Base-by-base conservation (phyloP, 345 rosid genomes). In the Tarenaya hassleriana region DNA sequence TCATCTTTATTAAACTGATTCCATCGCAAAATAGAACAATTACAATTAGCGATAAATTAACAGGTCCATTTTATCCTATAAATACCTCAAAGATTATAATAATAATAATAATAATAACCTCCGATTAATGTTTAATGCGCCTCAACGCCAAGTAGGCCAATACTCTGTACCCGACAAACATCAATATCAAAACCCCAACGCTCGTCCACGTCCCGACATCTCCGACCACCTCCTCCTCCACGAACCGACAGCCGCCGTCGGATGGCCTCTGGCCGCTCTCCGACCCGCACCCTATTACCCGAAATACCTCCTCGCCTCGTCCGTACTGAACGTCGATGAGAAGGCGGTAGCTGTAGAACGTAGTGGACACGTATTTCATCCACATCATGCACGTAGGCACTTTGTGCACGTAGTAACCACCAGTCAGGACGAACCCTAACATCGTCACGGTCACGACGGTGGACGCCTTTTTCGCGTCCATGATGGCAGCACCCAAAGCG, bases 401-500 rank as follows among this genome's bases (percentile, higher is more conserved):
- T 38, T 84, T 84, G 54, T 79, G 95, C 34, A 91, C 94, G 16
- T 91, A 91, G 60, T 55, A 91, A 10, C 98, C 98, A 11, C 96
- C 95, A 0, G 95, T 82, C 34, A 91, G 63, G 1, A 86, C 85
- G 45, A 91, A 87, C 13, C 89, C 98, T 17, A 91, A 75, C 96
- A 82, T 86, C 8, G 92, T 80, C 33, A 87, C 87, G 0, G 95
- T 86, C 1, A 70, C 98, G 24, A 91, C 50, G 1, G 95, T 86
- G 4, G 98, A 84, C 1, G 98, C 98, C 20, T 82, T 86, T 57
- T 91, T 87, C 7, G 95, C 89, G 14, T 91, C 96, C 96, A 86
- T 91, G 51, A 91, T 80, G 0, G 77, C 80, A 1, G 96, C 96
- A 0, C 98, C 98, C 8, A 91, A 8, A 19, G 83, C 86, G 3